Evolutionary conservation across 805 yeast species (phyloP).

Genomic region (Zygosaccharomyces gambellarensis): DNA sequence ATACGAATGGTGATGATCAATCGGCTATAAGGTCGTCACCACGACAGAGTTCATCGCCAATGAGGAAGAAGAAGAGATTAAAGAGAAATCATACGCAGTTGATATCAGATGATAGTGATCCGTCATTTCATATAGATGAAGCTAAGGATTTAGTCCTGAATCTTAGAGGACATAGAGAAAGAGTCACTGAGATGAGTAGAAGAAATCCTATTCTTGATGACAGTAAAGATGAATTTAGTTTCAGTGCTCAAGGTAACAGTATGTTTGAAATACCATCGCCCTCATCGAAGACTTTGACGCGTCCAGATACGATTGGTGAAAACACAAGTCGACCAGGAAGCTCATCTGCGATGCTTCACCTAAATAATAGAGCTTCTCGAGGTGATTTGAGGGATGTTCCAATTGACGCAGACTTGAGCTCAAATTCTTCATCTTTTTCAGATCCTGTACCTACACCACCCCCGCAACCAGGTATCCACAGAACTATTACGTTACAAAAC

Average conservation of each 20-base stretch:
- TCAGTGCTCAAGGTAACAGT: slow-evolving; percentile 29
- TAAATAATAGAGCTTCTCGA: neutral
- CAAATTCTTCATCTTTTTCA: slow-evolving; percentile 13
- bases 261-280: slow-evolving; percentile 27
- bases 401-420: slow-evolving; percentile 8
- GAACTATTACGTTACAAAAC: slow-evolving; percentile 10
- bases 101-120: slow-evolving; percentile 9
- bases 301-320: neutral
- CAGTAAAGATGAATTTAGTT: slow-evolving; percentile 31
- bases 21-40: neutral
- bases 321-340: neutral
- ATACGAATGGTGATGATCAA: neutral
- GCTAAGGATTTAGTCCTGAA: slow-evolving; percentile 21
- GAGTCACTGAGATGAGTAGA: slow-evolving; percentile 18
- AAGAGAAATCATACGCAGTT: slow-evolving; percentile 16
- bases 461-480: neutral
- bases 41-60: neutral
- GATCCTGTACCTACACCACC: slow-evolving; percentile 18
- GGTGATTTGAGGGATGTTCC: slow-evolving; percentile 1
- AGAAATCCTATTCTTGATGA: slow-evolving; percentile 31
- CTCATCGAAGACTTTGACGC: neutral
- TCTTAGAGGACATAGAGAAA: slow-evolving; percentile 22
- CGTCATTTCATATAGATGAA: slow-evolving; percentile 2
- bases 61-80: slow-evolving; percentile 17
- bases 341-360: neutral